A percentile compares a stretch with the other conserved stretches of the same genome.
Evolutionary conservation across 2,329 filamentous ascomycete genomes (phyloP).

Genomic region (Aspergillus pseudotamarii): DNA sequence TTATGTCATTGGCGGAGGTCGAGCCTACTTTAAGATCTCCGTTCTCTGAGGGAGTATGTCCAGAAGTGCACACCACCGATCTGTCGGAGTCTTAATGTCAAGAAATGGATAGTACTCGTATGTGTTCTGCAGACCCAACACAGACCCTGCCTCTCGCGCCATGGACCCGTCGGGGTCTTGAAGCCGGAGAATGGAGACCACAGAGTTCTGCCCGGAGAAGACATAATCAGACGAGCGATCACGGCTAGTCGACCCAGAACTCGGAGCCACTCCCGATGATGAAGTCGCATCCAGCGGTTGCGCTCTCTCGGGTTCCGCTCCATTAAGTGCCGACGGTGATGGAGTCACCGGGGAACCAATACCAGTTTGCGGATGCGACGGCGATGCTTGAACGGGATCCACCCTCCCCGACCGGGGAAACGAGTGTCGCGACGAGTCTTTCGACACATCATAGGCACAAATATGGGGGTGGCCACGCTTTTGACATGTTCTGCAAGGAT

Average conservation of each 20-base stretch:
- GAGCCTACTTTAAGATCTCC: slow-evolving; percentile 31
- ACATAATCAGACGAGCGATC: slow-evolving; percentile 22
- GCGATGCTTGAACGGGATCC: neutral
- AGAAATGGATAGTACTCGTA: slow-evolving; percentile 35
- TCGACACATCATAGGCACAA: slow-evolving; percentile 26
- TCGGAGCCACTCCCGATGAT: neutral
- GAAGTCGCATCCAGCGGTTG: neutral
- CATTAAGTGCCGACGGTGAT: neutral
- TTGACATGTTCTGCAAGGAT: slow-evolving; percentile 33
- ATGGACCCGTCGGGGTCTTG: slow-evolving; percentile 29
- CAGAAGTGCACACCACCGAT: slow-evolving; percentile 30
- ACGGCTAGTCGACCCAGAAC: neutral
- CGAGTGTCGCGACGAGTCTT: neutral
- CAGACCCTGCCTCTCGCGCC: slow-evolving; percentile 31
- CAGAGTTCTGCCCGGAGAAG: slow-evolving; percentile 35
- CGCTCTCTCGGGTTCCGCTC: neutral
- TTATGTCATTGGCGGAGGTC: neutral
- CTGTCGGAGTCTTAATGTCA: slow-evolving; percentile 27
- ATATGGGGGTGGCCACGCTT: slow-evolving; percentile 33
- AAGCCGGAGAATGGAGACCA: slow-evolving; percentile 32
- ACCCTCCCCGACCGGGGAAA: neutral
- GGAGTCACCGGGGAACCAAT: neutral
- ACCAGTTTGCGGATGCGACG: slow-evolving; percentile 2
- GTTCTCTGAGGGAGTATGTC: slow-evolving; percentile 26
- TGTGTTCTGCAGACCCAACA: slow-evolving; percentile 36